Evolutionary conservation across 495 filamentous ascomycete genomes (phyloP).

Genomic region (Cenococcum geophilum): DNA sequence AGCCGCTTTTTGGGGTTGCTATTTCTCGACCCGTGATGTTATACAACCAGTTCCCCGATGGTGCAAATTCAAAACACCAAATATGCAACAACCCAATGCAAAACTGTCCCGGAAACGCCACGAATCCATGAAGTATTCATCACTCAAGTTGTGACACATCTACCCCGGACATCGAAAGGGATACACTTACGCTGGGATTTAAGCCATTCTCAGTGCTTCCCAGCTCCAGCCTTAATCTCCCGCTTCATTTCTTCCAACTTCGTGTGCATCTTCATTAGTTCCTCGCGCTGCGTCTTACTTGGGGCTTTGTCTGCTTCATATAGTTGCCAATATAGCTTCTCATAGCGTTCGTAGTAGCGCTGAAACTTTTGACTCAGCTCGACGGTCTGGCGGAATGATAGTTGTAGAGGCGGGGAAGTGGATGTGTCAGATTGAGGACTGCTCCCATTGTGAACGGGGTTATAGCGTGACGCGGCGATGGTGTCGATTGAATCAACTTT

Average conservation of each 20-base stretch:
- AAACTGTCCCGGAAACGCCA: background rate
- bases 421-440: slow-evolving; percentile 23
- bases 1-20: no score
- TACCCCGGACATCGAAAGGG: no score
- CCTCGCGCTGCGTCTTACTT: slow-evolving; percentile 15
- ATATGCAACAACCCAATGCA: background rate
- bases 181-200: background rate
- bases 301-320: slow-evolving; percentile 18
- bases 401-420: slow-evolving; percentile 19
- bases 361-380: slow-evolving; percentile 30
- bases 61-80: background rate
- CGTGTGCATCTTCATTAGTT: slow-evolving; percentile 30
- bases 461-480: slow-evolving; percentile 21
- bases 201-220: background rate
- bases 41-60: no score
- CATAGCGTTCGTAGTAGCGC: slow-evolving; percentile 31
- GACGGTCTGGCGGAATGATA: slow-evolving; percentile 32
- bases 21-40: no score
- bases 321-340: slow-evolving; percentile 29
- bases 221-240: slow-evolving; percentile 26
- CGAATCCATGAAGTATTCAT: background rate
- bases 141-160: background rate
- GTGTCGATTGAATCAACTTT: slow-evolving; percentile 26
- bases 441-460: slow-evolving; percentile 1
- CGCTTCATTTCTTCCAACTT: slow-evolving; percentile 34